Evolutionary conservation across 345 rosid species (phyloP), one percentile per base, ranked within the genome.

Genomic region (Gossypium mustelinum): DNA sequence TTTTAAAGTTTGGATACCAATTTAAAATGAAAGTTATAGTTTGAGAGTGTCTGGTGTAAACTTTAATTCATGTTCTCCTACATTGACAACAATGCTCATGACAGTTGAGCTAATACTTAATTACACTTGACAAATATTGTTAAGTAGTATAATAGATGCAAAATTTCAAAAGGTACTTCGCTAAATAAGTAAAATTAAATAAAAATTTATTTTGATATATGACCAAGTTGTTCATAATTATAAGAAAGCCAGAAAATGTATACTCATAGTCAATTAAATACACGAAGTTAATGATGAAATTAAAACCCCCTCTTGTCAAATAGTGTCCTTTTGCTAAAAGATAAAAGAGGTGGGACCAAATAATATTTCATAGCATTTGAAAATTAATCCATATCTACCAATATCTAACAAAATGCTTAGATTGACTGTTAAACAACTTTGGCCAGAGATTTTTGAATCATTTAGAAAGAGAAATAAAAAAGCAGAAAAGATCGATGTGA

Each of bases 301-400:
- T 27, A 60, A 59, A 8, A 59, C 2, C 7, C 39, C 16, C 11
- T 11, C 13, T 25, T 6, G 2, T 11, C 3, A 25, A 59, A 24
- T 16, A 59, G 9, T 12, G 14, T 24, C 41, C 13, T 5, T 59
- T 25, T 3, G 39, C 68, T 3, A 64, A 65, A 43, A 43, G 0
- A 12, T 43, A 11, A 54, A 18, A 43, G 13, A 18, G 70, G 51
- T 65, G 52, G 70, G 52, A 65, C 70, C 29, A 44, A n/a, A 65
- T 43, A 44, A 22, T 14, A 2, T 12, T 24, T 25, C 64, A 25
- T 59, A 41, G 4, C 69, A 64, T 43, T 64, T 64, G 48, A 64
- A 64, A 64, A 64, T 10, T n/a, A 43, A 65, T 43, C 52, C 70
- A 65, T 10, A 65, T 65, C 70, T 18, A 65, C 52, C 70, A 43